phyloP scores from a whole-genome alignment of 2,329 filamentous ascomycete species.

The Apiospora hydei region DNA sequence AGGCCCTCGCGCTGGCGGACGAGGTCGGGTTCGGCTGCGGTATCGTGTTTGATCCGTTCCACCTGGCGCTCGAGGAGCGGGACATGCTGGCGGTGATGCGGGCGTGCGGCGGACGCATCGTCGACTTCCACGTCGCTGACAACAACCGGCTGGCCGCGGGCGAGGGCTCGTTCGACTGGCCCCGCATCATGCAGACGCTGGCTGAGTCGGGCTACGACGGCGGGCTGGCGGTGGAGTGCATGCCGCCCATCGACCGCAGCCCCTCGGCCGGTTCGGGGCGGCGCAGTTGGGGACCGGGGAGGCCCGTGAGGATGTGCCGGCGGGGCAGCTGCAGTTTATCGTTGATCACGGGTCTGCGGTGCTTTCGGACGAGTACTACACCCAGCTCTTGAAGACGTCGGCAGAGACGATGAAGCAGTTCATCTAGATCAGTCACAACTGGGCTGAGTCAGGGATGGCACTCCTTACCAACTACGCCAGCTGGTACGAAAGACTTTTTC shows the following conservation, averaged over 20 bases:
- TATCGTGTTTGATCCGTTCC: not conserved
- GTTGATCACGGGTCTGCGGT: constrained; percentile 1
- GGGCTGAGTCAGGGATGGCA: not conserved
- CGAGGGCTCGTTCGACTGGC: not conserved
- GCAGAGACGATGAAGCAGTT: not conserved
- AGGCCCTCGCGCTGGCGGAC: not conserved
- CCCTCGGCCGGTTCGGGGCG: not conserved
- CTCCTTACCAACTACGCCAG: not conserved
- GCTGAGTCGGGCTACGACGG: constrained; percentile 1
- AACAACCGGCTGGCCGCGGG: constrained; percentile 1
- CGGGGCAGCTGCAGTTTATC: not conserved
- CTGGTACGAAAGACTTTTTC: not conserved
- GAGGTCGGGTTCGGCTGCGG: not conserved
- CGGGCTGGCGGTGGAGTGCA: constrained; percentile 3
- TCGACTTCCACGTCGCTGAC: constrained; percentile 10
- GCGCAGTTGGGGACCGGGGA: not conserved
- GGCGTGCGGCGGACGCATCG: not conserved
- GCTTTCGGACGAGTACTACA: not conserved
- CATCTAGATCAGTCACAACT: not conserved
- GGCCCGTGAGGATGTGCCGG: not conserved
- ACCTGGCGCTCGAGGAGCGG: not conserved
- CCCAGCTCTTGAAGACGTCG: not conserved
- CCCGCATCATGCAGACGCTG: not conserved
- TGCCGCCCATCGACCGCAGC: not conserved
- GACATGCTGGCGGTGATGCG: not conserved